Evolutionary conservation across 441 rosid species (phyloP), one percentile per base, ranked within the genome.

Genomic region (Cnidoscolus chayamansa): DNA sequence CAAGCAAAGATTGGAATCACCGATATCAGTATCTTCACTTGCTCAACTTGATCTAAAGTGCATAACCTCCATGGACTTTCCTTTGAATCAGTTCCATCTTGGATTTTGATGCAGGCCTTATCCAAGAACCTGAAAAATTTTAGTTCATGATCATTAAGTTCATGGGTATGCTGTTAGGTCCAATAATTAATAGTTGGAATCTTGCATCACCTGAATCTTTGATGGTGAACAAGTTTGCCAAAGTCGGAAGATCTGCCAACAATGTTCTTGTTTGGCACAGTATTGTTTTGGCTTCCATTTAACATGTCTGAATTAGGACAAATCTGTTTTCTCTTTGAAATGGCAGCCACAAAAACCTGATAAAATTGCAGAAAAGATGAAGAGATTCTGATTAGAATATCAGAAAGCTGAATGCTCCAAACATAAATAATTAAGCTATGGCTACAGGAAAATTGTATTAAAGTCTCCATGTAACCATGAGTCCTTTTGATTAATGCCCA

Each of bases 41-140:
- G 91, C 83, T 89, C 96, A 20, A 93, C 96, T 84, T 93, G 97
- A 25, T 81, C 78, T 49, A 87, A 85, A 0, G 85, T 85, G 86
- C 97, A 89, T 43, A 93, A 80, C 81, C 83, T 87, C 98, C 98
- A 93, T 67, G 91, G 87, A 78, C 91, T 84, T 73, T 91, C 97
- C 17, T 71, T 79, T 72, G 74, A 77, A 57, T 73, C 65, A 20
- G 63, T 74, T 2, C 77, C 85, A 49, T 81, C 92, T 79, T 86
- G 72, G 65, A 60, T 71, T 75, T 78, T 89, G 63, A 91, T 87
- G 91, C 96, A 93, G 25, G 96, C 98, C 84, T 89, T 93, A 82
- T 93, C 89, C 84, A 91, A 80, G 77, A 88, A 93, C 82, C 97
- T 93, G 84, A 50, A 61, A 55, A 16, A 37, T 19, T 7, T 56